A percentile compares a stretch with the other conserved stretches of the same genome.
Evolutionary conservation across 2,329 filamentous ascomycete genomes (phyloP).

Genomic region (Aspergillus terreus): DNA sequence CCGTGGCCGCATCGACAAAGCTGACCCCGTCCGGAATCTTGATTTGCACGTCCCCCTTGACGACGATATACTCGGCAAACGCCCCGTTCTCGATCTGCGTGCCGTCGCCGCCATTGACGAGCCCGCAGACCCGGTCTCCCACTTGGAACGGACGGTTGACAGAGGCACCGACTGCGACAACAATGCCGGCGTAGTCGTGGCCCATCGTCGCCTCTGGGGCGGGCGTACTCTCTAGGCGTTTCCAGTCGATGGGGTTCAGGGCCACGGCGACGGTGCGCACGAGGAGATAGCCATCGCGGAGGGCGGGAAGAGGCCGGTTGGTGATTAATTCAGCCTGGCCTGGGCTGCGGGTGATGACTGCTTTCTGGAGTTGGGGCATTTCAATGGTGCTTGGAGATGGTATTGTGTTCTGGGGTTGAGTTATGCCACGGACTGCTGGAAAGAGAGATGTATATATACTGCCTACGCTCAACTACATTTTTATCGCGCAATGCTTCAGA

Average conservation of each 20-base stretch:
- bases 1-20: constrained; percentile 29
- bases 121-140: constrained; percentile 35
- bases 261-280: not conserved
- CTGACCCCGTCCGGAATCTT: constrained; percentile 28
- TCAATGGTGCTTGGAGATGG: not conserved
- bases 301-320: not conserved
- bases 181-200: constrained; percentile 3
- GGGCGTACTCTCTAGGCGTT: not conserved
- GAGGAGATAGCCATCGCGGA: not conserved
- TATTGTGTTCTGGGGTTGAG: not conserved
- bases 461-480: too few relatives aligned
- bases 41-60: constrained; percentile 25
- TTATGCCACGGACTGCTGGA: not conserved
- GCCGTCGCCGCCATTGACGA: constrained; percentile 28
- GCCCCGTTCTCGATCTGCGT: constrained; percentile 25
- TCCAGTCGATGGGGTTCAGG: constrained; percentile 9
- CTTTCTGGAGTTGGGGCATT: not conserved
- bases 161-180: not conserved
- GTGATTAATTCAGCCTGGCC: not conserved
- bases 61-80: constrained; percentile 35
- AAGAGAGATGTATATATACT: not conserved
- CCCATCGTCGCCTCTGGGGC: constrained; percentile 2
- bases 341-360: not conserved
- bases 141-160: constrained; percentile 10
- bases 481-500: too few relatives aligned